Base-by-base conservation (phyloP, 495 filamentous ascomycete species). In the Podospora comata region DNA sequence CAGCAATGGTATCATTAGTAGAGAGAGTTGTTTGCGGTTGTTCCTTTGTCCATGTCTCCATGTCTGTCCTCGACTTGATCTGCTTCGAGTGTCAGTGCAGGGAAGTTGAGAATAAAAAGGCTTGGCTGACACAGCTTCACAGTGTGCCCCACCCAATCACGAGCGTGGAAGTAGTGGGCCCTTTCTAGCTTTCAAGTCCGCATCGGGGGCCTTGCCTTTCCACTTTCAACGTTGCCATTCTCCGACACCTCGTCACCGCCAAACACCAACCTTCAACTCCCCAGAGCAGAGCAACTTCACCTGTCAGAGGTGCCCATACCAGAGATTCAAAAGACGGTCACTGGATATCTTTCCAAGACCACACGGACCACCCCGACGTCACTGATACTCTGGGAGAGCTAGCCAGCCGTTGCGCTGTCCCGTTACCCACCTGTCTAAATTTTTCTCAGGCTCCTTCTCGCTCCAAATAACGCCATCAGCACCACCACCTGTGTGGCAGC, bases 181-280 rank as follows among this genome's bases (percentile, higher is more conserved):
- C 3, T 5, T 5, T 48, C 53, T 60, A 68, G 58, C 3, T 5
- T 5, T 48, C 53, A 55, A 68, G 58, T 11, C 66, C 68, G n/a
- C 55, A 66, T 68, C 60, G 18, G 62, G 66, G 19, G 39, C 5
- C 65, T 19, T 16, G 16, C 57, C 55, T 28, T 67, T 68, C 65
- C 65, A 64, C 72, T 66, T 65, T 67, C 69, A 68, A 69, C 60
- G 23, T 67, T 64, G 62, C 53, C 60, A 64, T 64, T 73, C 60
- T 62, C 66, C 30, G 30, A 32, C 30, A 57, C 60, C 44, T 53
- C 30, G 13, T 53, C 30, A 48, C 13, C 60, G 34, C n/a, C 72
- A 68, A 67, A 64, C 34, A 54, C 60, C 32, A 4, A 53, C 44
- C n/a, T 13, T 48, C 48, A 58, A 39, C 53, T 28, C 59, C 57